A percentile compares a stretch with the other conserved stretches of the same genome.
Evolutionary conservation across 2,329 filamentous ascomycete species (phyloP).

Genomic region (Leptosphaerulina australis): DNA sequence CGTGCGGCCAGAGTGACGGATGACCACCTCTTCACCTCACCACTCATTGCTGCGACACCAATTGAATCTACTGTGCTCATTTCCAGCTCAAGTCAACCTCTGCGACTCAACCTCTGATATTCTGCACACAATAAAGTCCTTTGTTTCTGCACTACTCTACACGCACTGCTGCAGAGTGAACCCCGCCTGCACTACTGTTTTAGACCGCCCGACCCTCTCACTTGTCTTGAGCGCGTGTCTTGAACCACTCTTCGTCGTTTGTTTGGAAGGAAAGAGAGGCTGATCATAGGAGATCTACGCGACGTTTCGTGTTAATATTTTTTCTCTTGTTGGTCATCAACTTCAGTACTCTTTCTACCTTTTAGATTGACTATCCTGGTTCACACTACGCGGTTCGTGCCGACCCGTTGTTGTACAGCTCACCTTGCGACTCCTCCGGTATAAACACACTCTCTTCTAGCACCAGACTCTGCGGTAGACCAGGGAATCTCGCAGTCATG

Average conservation of each 20-base stretch:
- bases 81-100: constrained; percentile 2
- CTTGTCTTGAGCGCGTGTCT: constrained; percentile 23
- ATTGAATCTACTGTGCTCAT: neutral
- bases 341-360: neutral
- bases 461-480: neutral
- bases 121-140: neutral
- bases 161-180: constrained; percentile 17
- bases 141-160: constrained; percentile 12
- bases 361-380: constrained; percentile 3
- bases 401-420: constrained; percentile 16
- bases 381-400: constrained; percentile 17
- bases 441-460: neutral
- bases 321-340: neutral
- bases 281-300: constrained; percentile 6
- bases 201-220: constrained; percentile 30
- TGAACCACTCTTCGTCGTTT: constrained; percentile 19
- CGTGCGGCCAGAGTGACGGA: neutral
- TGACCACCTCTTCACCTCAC: constrained; percentile 3
- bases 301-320: constrained; percentile 12
- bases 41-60: constrained; percentile 5
- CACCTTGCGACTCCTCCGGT: constrained; percentile 8
- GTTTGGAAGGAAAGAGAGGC: constrained; percentile 19
- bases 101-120: constrained; percentile 1
- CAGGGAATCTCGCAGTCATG: constrained; percentile 32
- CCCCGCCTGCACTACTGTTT: constrained; percentile 37